Conservation (phyloP, 2,329 filamentous ascomycete genomes). For the Hymenoscyphus albidus region DNA sequence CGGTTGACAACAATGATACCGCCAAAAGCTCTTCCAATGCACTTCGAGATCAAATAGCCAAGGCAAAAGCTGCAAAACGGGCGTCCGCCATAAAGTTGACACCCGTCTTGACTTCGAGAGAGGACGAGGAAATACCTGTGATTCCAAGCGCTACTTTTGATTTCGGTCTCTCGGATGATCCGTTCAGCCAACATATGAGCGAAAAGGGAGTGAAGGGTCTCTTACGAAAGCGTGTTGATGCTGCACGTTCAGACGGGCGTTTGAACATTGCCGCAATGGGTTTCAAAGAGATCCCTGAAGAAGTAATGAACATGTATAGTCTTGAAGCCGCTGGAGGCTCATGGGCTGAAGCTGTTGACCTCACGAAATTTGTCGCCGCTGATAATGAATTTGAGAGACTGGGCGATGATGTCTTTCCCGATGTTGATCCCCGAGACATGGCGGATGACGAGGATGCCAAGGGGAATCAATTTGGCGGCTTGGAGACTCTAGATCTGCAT, state of each 20-base stretch:
- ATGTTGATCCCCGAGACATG: conserved; percentile 53
- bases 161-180: conserved; percentile 59
- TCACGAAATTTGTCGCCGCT: conserved; percentile 78
- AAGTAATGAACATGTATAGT: conserved; percentile 90
- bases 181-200: conserved; percentile 64
- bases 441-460: conserved; percentile 60
- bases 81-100: conserved; percentile 43
- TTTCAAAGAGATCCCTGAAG: conserved; percentile 72
- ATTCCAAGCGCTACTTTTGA: conserved; percentile 52
- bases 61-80: conserved; percentile 78
- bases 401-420: conserved; percentile 74
- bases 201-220: conserved; percentile 60
- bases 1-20: conserved; percentile 35
- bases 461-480: conserved; percentile 73
- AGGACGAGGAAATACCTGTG: conserved; percentile 38
- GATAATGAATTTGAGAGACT: conserved; percentile 82
- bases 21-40: conserved; percentile 69
- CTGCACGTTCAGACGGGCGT: conserved; percentile 71
- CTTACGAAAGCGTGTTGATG: conserved; percentile 66
- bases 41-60: conserved; percentile 85
- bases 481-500: conserved; percentile 81
- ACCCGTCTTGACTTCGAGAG: conserved; percentile 23
- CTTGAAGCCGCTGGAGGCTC: conserved; percentile 64
- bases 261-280: conserved; percentile 86
- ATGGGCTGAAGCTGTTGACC: conserved; percentile 90